phyloP scores from a whole-genome alignment of 2,329 filamentous ascomycete genomes.

The Hypoxylon sp. region DNA sequence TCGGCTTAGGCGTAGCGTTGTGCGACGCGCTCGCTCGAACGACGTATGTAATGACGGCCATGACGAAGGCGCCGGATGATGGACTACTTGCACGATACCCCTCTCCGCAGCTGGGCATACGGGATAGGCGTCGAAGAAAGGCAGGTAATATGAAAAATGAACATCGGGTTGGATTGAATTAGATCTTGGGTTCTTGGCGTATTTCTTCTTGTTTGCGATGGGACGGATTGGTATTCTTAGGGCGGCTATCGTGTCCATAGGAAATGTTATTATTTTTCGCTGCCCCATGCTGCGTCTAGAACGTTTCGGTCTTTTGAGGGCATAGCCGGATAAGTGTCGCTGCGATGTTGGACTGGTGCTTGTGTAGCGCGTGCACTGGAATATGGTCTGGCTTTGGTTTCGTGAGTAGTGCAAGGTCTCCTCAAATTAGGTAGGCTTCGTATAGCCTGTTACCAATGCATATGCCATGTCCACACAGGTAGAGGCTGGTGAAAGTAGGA shows the following conservation, averaged over 20 bases:
- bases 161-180: constrained; percentile 20
- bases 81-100: constrained; percentile 39
- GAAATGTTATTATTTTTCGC: constrained; percentile 33
- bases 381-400: constrained; percentile 5
- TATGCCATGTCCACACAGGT: background rate
- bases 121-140: constrained; percentile 21
- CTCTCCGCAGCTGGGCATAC: constrained; percentile 22
- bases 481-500: background rate
- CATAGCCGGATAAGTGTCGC: background rate
- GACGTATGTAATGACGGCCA: constrained; percentile 5
- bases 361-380: background rate
- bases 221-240: constrained; percentile 9
- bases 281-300: constrained; percentile 2
- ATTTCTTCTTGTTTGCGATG: constrained; percentile 4
- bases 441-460: constrained; percentile 3
- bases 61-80: constrained; percentile 22
- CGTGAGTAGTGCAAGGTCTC: constrained; percentile 7
- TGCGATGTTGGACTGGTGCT: background rate
- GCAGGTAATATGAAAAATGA: constrained; percentile 26
- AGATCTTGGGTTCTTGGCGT: constrained; percentile 34
- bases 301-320: background rate
- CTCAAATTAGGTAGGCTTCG: background rate
- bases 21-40: constrained; percentile 28
- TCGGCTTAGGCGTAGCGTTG: constrained; percentile 18
- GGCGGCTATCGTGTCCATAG: constrained; percentile 33